phyloP scores from a whole-genome alignment of 306 rosid genomes.

The Cyclanthera cordifolia region DNA sequence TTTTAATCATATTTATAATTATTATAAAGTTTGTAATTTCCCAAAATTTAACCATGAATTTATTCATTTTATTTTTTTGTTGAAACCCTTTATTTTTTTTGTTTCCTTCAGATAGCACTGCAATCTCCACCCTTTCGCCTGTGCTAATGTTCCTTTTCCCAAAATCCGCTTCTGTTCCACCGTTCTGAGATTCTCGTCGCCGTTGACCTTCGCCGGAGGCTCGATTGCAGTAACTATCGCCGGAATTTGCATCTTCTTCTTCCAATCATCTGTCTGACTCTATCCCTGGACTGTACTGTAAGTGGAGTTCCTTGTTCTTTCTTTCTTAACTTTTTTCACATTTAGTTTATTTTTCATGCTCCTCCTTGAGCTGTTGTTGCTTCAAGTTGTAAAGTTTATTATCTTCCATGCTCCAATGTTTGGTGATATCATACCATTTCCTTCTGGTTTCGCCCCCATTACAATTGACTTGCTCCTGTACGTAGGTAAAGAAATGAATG shows the following conservation, averaged over 20 bases:
- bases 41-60: too few species aligned
- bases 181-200: background rate
- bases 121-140: background rate
- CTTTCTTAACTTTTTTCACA: background rate
- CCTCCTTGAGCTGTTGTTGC: background rate
- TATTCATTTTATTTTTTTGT: background rate
- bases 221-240: background rate
- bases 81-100: background rate
- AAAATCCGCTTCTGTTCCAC: background rate
- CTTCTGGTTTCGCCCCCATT: background rate
- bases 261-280: background rate
- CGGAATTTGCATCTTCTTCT: background rate
- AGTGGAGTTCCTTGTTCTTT: background rate
- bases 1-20: too few species aligned
- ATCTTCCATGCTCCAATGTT: background rate
- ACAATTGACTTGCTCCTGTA: background rate
- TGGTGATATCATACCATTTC: background rate
- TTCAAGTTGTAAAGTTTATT: background rate
- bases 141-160: background rate
- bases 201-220: background rate
- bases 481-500: background rate
- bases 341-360: background rate
- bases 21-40: too few species aligned
- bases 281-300: background rate
- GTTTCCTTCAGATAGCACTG: background rate